Evolutionary conservation across 805 yeast species (phyloP).

Genomic region (Yamadazyma laniorum): DNA sequence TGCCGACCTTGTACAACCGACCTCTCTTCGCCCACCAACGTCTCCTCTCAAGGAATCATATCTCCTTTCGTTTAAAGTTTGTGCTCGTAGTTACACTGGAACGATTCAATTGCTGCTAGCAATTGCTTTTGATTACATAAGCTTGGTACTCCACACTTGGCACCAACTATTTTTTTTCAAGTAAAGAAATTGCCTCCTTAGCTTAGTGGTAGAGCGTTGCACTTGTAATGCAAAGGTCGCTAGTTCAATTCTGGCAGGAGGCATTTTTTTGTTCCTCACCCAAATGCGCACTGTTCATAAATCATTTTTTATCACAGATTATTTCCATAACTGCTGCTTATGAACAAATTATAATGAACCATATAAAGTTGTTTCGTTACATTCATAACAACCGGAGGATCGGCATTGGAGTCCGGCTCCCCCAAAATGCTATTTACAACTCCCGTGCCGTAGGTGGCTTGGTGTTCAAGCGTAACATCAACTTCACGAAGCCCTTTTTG

Average conservation of each 20-base stretch:
- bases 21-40: no score
- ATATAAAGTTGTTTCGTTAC: slow-evolving; percentile 2
- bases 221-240: slow-evolving; percentile 99
- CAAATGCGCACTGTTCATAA: neutral
- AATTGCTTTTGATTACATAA: no score
- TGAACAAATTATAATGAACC: slow-evolving; percentile 3
- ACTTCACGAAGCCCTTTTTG: slow-evolving; percentile 48
- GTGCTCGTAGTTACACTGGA: no score
- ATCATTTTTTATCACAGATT: no score
- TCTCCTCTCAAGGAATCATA: no score
- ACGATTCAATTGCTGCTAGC: no score
- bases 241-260: slow-evolving; percentile 88
- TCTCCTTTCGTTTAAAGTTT: no score
- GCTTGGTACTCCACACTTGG: no score
- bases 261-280: slow-evolving; percentile 37
- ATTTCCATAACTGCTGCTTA: no score
- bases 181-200: slow-evolving; percentile 76
- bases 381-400: slow-evolving; percentile 2
- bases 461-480: slow-evolving; percentile 26
- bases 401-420: neutral
- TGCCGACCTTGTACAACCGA: no score
- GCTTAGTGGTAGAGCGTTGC: slow-evolving; percentile 99
- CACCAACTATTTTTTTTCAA: no score
- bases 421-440: neutral
- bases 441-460: neutral